These are phyloP conservation scores for Leptodermis oblonga DNA, from an alignment of 257 asterid genomes.

Conservation along the genomic window DNA sequence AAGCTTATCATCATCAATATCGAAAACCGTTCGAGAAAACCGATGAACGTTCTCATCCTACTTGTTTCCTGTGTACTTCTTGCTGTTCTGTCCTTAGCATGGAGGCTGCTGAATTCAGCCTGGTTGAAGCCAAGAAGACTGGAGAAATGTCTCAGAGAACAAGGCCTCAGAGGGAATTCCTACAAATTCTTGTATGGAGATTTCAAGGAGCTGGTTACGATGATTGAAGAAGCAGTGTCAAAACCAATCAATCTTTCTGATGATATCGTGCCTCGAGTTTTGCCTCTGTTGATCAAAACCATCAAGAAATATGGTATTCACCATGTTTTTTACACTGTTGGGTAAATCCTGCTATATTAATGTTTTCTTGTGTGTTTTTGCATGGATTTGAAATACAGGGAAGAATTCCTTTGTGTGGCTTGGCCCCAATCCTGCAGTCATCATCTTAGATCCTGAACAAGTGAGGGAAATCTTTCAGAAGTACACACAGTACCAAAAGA, in stretches of 20 bases:
- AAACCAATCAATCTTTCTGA: slow-evolving; percentile 23
- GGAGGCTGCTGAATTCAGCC: slow-evolving; percentile 9
- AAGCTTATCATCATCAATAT: no score
- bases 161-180: slow-evolving; percentile 19
- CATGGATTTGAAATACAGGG: neutral
- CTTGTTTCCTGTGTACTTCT: neutral
- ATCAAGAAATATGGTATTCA: slow-evolving; percentile 14
- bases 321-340: neutral
- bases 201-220: slow-evolving; percentile 11
- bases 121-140: slow-evolving; percentile 21
- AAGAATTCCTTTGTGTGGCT: slow-evolving; percentile 15
- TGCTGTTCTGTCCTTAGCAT: neutral
- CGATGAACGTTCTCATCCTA: neutral
- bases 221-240: slow-evolving; percentile 16
- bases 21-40: neutral
- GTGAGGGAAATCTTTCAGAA: slow-evolving; percentile 17
- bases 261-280: slow-evolving; percentile 19
- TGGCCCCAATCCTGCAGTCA: slow-evolving; percentile 19
- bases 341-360: neutral
- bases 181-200: slow-evolving; percentile 20
- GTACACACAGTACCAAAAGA: slow-evolving; percentile 6
- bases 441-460: slow-evolving; percentile 17
- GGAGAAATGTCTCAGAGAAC: slow-evolving; percentile 17
- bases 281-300: slow-evolving; percentile 12
- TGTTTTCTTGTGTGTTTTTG: neutral